Evolutionary conservation across 257 asterid genomes (phyloP).

Genomic region (Penstemon newberryi): DNA sequence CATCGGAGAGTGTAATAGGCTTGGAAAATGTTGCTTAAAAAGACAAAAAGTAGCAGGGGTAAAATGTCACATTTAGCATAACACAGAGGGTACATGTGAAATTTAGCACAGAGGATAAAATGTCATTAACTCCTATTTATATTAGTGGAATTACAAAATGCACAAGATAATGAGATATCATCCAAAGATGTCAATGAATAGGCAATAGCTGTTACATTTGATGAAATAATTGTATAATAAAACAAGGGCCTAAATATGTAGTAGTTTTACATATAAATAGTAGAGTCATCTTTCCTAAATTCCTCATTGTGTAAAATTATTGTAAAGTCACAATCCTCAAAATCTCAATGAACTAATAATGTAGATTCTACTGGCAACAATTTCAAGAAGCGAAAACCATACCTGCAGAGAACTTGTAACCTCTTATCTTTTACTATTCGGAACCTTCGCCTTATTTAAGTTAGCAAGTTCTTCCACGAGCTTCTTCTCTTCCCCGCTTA

Average conservation of each 20-base stretch:
- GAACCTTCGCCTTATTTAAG: slow-evolving; percentile 70
- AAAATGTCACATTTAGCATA: too few species aligned
- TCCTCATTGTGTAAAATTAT: slow-evolving; percentile 13
- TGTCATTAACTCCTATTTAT: too few species aligned
- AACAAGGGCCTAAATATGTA: slow-evolving; percentile 1
- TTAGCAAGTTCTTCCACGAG: slow-evolving; percentile 84
- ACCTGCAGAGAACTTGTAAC: too few species aligned
- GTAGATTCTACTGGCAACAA: not conserved
- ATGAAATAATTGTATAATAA: slow-evolving; percentile 21
- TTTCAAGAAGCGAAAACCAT: too few species aligned
- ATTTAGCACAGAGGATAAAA: too few species aligned
- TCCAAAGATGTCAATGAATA: slow-evolving; percentile 4
- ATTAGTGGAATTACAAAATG: too few species aligned
- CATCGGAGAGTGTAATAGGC: too few species aligned
- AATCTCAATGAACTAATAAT: slow-evolving; percentile 17
- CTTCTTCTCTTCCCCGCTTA: slow-evolving; percentile 88
- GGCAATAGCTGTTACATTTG: not conserved
- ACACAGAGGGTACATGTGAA: too few species aligned
- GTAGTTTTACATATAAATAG: too few species aligned
- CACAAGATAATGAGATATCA: too few species aligned
- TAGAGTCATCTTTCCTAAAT: slow-evolving; percentile 20
- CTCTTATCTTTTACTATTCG: slow-evolving; percentile 56
- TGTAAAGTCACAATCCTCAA: slow-evolving; percentile 29
- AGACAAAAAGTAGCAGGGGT: too few species aligned
- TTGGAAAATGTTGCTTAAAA: too few species aligned